Evolutionary conservation across 768 basidiomycete species (phyloP).

Genomic region (Naganishia vaughanmartiniae): DNA sequence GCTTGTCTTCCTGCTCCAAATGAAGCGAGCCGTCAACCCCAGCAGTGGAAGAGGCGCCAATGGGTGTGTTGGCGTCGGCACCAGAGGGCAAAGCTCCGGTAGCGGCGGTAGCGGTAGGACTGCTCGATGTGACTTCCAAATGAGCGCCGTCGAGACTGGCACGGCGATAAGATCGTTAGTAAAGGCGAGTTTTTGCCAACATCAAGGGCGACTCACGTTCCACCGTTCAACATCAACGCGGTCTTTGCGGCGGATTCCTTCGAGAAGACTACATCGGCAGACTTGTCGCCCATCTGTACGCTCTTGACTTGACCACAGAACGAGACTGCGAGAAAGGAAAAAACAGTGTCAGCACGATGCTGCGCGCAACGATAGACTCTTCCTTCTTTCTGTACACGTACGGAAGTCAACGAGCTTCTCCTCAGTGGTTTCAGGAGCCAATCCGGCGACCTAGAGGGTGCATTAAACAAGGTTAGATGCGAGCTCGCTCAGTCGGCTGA

Average conservation of each 20-base stretch:
- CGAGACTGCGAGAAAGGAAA: conserved; percentile 32
- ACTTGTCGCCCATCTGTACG: conserved; percentile 53
- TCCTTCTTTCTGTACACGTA: not conserved
- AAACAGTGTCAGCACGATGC: too few relatives aligned
- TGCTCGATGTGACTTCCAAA: conserved; percentile 59
- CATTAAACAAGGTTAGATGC: conserved; percentile 54
- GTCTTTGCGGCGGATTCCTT: conserved; percentile 77
- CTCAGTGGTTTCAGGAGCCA: conserved; percentile 66
- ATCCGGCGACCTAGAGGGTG: conserved; percentile 63
- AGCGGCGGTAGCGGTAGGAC: conserved; percentile 34
- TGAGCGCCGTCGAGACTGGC: conserved; percentile 64
- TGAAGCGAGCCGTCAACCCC: conserved; percentile 37
- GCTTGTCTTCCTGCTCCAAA: conserved; percentile 84
- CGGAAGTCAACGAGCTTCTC: conserved; percentile 63
- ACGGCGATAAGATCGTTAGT: not conserved
- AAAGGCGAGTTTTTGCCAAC: too few relatives aligned
- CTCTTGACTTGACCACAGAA: conserved; percentile 76
- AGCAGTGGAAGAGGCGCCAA: conserved; percentile 35
- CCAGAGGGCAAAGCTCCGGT: conserved; percentile 44
- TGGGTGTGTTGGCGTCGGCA: conserved; percentile 45
- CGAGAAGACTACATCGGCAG: conserved; percentile 77
- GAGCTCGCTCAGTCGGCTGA: not conserved
- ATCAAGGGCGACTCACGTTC: conserved; percentile 44
- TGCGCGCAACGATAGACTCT: too few relatives aligned
- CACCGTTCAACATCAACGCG: conserved; percentile 68